phyloP scores from a whole-genome alignment of 2,329 filamentous ascomycete genomes.

The Arachnomyces sp. region DNA sequence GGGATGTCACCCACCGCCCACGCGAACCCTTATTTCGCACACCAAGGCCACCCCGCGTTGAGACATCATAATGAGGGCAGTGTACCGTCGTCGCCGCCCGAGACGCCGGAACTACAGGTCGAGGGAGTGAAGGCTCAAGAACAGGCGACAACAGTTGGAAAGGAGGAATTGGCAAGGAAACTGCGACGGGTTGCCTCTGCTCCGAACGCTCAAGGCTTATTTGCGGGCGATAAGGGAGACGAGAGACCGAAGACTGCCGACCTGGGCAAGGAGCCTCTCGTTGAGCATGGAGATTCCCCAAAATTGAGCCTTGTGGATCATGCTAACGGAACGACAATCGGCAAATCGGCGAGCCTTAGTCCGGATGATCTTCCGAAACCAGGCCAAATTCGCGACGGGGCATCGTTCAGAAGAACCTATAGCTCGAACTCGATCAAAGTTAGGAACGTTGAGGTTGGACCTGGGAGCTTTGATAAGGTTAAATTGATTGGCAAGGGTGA shows the following conservation, averaged over 20 bases:
- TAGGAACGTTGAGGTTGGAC: constrained; percentile 90
- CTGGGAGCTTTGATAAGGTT: constrained; percentile 97
- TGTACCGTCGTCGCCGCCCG: constrained; percentile 83
- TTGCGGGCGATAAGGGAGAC: constrained; percentile 53
- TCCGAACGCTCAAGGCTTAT: constrained; percentile 91
- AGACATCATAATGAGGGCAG: constrained; percentile 93
- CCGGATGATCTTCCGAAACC: constrained; percentile 50
- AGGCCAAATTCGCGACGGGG: constrained; percentile 57
- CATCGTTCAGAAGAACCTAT: constrained; percentile 81
- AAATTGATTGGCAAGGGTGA: constrained; percentile 98
- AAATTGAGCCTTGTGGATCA: constrained; percentile 24
- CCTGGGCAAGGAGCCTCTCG: constrained; percentile 71
- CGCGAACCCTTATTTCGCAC: constrained; percentile 94
- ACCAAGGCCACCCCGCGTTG: constrained; percentile 87
- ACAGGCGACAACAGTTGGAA: constrained; percentile 68
- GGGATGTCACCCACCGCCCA: constrained; percentile 83
- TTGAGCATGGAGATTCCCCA: constrained; percentile 47
- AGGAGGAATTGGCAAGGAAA: constrained; percentile 90
- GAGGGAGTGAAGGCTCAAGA: constrained; percentile 59
- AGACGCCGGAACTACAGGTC: constrained; percentile 73
- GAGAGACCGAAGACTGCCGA: constrained; percentile 78
- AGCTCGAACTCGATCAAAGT: constrained; percentile 99
- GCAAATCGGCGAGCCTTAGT: constrained; percentile 35
- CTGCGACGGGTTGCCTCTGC: constrained; percentile 90
- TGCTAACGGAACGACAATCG: constrained; percentile 21